phyloP scores from a whole-genome alignment of 2,329 filamentous ascomycete species.

The Daldinia sp. region DNA sequence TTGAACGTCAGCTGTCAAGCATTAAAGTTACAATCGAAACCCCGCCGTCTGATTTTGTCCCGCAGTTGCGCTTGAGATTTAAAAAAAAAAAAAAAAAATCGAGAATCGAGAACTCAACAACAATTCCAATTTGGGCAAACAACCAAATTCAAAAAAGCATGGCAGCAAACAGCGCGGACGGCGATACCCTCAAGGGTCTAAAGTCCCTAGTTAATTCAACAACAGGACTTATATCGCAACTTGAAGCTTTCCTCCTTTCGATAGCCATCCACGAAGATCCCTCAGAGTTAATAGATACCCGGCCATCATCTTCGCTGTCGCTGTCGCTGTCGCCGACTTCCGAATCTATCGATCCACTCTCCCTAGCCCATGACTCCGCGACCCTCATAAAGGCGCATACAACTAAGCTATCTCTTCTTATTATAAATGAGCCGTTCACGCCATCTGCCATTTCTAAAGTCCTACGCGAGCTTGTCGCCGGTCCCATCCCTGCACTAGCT shows the following conservation, averaged over 20 bases:
- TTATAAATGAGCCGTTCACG: slow-evolving; percentile 89
- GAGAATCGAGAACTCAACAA: not conserved
- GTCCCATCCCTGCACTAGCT: slow-evolving; percentile 80
- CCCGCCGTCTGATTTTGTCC: slow-evolving; percentile 1
- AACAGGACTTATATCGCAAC: slow-evolving; percentile 55
- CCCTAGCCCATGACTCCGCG: slow-evolving; percentile 77
- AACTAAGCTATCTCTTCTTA: slow-evolving; percentile 87
- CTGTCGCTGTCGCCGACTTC: slow-evolving; percentile 22
- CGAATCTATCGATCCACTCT: slow-evolving; percentile 68
- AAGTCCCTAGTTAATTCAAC: slow-evolving; percentile 56
- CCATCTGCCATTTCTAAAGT: slow-evolving; percentile 79
- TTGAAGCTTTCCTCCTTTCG: slow-evolving; percentile 58
- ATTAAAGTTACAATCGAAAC: not conserved
- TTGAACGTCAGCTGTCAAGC: not conserved
- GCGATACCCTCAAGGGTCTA: slow-evolving; percentile 54
- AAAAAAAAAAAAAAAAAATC: not conserved
- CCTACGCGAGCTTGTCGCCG: slow-evolving; percentile 76
- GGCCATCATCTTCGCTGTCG: slow-evolving; percentile 31
- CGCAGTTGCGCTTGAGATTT: not conserved
- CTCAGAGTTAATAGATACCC: slow-evolving; percentile 17
- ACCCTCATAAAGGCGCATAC: slow-evolving; percentile 82
- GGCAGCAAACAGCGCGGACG: slow-evolving; percentile 17
- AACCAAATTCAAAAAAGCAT: slow-evolving; percentile 7
- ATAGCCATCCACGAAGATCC: slow-evolving; percentile 53
- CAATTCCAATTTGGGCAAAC: not conserved